Base-by-base conservation (phyloP, 2,329 filamentous ascomycete genomes). In the Xylaria hypoxylon region DNA sequence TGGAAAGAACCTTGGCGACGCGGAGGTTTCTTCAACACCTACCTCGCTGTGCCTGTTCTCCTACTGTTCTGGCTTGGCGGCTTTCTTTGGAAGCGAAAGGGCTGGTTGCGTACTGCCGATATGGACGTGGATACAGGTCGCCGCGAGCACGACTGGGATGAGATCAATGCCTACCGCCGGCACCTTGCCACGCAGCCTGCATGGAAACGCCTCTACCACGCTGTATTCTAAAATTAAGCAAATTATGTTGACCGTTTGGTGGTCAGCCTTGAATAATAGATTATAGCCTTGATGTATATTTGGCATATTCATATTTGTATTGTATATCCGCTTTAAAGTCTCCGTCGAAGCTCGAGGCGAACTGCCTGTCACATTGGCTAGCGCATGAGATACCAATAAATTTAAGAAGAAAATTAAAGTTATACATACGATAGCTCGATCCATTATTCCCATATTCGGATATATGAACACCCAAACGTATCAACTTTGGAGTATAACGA, bases 71-170 rank as follows among this genome's bases (percentile, higher is more conserved):
- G 84, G 79, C 51, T 80, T 26, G 71, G 75, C 40, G 87, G 89
- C 1, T 91, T 86, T 72, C 38, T 86, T 62, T 92, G 89, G 89
- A 92, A 91, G 81, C 80, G 86, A 47, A 77, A 83, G 31, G 83
- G 84, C 7, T 90, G 86, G 85, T 79, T 89, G 55, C 83, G 79
- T 59, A 79, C 86, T 1, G 75, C 79, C 31, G 82, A 92, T 65
- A 91, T 92, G 66, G 90, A 92, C 70, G 84, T 92, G 59, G 89
- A 92, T 74, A 85, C 83, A 42, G 89, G 87, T 52, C 85, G 89
- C 51, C 83, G 89, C 50, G 85, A 87, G 75, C 82, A 90, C 53
- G 84, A 91, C 72, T 89, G 86, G 86, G 87, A 88, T 17, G 73
- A 80, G 26, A 86, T 88, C 75, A 83, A 87, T 70, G 81, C 77